Evolutionary conservation across 108 stramenopile genomes (phyloP).

Genomic region (Chaetoceros muelleri): DNA sequence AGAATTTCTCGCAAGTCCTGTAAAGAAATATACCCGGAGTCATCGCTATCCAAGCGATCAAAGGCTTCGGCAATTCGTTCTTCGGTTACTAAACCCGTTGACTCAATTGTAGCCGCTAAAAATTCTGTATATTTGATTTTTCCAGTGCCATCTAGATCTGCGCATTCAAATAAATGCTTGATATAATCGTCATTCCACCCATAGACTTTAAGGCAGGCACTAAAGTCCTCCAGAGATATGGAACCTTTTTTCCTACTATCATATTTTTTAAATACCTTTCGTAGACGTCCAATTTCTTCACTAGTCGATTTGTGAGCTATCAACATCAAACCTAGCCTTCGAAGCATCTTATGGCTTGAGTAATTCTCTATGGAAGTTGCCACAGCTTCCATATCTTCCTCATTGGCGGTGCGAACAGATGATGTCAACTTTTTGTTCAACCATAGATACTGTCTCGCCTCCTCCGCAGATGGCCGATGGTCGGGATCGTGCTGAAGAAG

Average conservation of each 20-base stretch:
- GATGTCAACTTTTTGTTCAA: constrained; percentile 15
- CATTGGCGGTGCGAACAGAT: constrained; percentile 23
- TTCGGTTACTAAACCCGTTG: constrained; percentile 64
- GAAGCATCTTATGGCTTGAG: constrained; percentile 32
- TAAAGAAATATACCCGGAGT: constrained; percentile 74
- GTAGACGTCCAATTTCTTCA: constrained; percentile 52
- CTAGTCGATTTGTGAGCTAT: constrained; percentile 58
- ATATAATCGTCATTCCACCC: constrained; percentile 62
- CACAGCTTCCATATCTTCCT: constrained; percentile 27
- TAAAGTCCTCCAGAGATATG: constrained; percentile 65
- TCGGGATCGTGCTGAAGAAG: constrained; percentile 23
- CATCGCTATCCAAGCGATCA: constrained; percentile 84
- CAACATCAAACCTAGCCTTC: constrained; percentile 58
- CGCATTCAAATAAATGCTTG: constrained; percentile 45
- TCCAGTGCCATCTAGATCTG: constrained; percentile 73
- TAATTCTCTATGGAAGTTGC: constrained; percentile 38
- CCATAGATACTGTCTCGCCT: constrained; percentile 30
- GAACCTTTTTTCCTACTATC: constrained; percentile 38
- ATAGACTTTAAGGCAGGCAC: constrained; percentile 31
- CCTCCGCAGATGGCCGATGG: constrained; percentile 26
- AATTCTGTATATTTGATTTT: constrained; percentile 84
- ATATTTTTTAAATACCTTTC: constrained; percentile 35
- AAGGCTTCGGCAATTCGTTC: constrained; percentile 84
- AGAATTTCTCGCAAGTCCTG: constrained; percentile 51
- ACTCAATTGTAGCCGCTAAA: constrained; percentile 82